Evolutionary conservation across 805 yeast genomes (phyloP).

Genomic region (Kuraishia borneana): DNA sequence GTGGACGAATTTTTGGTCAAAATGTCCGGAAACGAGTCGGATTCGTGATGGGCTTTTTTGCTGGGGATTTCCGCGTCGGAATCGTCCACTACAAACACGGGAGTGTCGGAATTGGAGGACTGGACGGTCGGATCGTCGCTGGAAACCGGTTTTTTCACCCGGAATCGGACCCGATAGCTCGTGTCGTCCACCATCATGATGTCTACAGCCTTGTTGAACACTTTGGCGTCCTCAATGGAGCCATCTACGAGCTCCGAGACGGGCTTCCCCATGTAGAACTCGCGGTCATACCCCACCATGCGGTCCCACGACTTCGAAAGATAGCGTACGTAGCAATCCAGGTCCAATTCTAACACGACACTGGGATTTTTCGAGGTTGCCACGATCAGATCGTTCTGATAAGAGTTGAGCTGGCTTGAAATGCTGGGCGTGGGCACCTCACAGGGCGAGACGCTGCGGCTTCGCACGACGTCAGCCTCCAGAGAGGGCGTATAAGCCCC

Average conservation of each 20-base stretch:
- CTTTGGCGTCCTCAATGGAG: conserved; percentile 45
- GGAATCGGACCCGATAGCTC: conserved; percentile 66
- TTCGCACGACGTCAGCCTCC: not conserved
- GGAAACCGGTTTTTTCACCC: not conserved
- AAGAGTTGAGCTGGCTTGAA: too few relatives aligned
- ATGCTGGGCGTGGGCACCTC: too few relatives aligned
- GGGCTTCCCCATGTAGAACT: conserved; percentile 43
- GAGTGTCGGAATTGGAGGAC: not conserved
- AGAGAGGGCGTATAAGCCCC: not conserved
- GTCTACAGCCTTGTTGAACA: conserved; percentile 59
- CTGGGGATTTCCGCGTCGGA: conserved; percentile 34
- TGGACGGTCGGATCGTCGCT: conserved; percentile 8
- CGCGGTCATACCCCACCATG: conserved; percentile 56
- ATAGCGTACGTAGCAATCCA: conserved; percentile 69
- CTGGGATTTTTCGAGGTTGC: conserved; percentile 67
- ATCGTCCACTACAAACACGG: not conserved
- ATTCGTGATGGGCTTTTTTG: too few relatives aligned
- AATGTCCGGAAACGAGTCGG: too few relatives aligned
- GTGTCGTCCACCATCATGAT: conserved; percentile 65
- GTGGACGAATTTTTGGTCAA: too few relatives aligned
- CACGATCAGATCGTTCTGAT: conserved; percentile 31
- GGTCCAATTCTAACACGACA: conserved; percentile 73
- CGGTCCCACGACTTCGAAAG: conserved; percentile 70
- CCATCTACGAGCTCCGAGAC: conserved; percentile 60
- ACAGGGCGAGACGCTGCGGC: not conserved